Evolutionary conservation across 1,139 yeast species (phyloP).

Genomic region (Spencermartinsiella ligniputridi): DNA sequence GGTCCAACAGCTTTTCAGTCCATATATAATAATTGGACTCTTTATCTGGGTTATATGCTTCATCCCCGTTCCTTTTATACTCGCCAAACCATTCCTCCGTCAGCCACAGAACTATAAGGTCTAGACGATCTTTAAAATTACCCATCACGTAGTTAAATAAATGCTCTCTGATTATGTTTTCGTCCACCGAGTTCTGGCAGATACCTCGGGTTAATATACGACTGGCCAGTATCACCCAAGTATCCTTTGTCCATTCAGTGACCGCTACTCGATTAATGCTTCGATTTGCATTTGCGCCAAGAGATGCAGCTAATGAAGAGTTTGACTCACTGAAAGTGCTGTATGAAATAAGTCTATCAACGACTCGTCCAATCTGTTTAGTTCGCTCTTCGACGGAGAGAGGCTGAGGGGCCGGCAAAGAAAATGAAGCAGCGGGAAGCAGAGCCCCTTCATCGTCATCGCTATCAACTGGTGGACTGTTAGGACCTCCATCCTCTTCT

Average conservation of each 20-base stretch:
- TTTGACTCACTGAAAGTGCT: slow-evolving; percentile 19
- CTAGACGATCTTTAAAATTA: slow-evolving; percentile 68
- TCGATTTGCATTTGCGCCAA: slow-evolving; percentile 24
- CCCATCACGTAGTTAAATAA: slow-evolving; percentile 69
- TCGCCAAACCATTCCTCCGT: slow-evolving; percentile 95
- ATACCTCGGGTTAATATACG: slow-evolving; percentile 81
- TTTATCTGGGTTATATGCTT: slow-evolving; percentile 8
- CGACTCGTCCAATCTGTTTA: slow-evolving; percentile 24
- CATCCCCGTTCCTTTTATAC: slow-evolving; percentile 35
- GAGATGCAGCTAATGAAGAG: slow-evolving; percentile 15
- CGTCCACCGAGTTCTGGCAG: slow-evolving; percentile 16
- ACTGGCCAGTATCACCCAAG: slow-evolving; percentile 74
- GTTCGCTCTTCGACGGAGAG: slow-evolving; percentile 23
- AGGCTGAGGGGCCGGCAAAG: slow-evolving; percentile 52
- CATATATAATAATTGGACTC: slow-evolving; percentile 42
- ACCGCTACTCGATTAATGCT: slow-evolving; percentile 33
- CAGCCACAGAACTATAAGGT: slow-evolving; percentile 84
- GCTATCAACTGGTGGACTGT: slow-evolving; percentile 10
- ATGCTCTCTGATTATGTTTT: slow-evolving; percentile 52
- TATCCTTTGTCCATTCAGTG: slow-evolving; percentile 57
- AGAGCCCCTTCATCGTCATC: slow-evolving; percentile 17
- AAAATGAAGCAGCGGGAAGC: slow-evolving; percentile 39
- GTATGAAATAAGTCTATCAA: slow-evolving; percentile 29
- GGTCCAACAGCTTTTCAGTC: slow-evolving; percentile 70
- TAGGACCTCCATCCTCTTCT: slow-evolving; percentile 22